Evolutionary conservation across 1,284 basidiomycete species (phyloP).

Genomic region (Laetiporus sulphureus): DNA sequence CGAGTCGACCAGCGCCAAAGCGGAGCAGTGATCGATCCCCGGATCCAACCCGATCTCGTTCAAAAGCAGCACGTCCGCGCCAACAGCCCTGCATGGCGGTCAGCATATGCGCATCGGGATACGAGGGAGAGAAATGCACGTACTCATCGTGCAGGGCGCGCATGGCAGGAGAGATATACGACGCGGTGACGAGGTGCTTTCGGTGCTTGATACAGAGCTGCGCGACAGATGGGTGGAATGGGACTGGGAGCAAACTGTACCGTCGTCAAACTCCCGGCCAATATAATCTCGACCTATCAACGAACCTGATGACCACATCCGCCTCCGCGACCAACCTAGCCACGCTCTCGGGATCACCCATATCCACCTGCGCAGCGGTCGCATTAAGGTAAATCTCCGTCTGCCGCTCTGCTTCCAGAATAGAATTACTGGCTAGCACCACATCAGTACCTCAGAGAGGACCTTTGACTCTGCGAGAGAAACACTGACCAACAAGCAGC

Average conservation of each 20-base stretch:
- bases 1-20: conserved; percentile 66
- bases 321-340: conserved; percentile 46
- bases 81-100: conserved; percentile 45
- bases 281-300: conserved; percentile 2
- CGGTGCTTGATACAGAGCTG: conserved; percentile 67
- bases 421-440: conserved; percentile 66
- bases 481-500: conserved; percentile 65
- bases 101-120: background rate
- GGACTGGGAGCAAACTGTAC: conserved; percentile 69
- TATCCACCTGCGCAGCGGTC: conserved; percentile 55
- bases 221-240: conserved; percentile 75
- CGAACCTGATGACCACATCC: conserved; percentile 66
- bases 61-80: conserved; percentile 69
- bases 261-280: background rate
- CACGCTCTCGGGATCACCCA: conserved; percentile 47
- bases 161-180: conserved; percentile 87
- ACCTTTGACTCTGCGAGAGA: conserved; percentile 4
- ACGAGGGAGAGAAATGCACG: conserved; percentile 14
- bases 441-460: conserved; percentile 2
- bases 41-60: conserved; percentile 95
- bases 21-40: conserved; percentile 93
- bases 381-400: conserved; percentile 51
- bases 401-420: conserved; percentile 54
- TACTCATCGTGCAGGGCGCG: conserved; percentile 58
- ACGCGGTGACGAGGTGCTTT: conserved; percentile 88